Conservation (phyloP, 192 early-diverging fungal species). For the Chytriomyces confervae region DNA sequence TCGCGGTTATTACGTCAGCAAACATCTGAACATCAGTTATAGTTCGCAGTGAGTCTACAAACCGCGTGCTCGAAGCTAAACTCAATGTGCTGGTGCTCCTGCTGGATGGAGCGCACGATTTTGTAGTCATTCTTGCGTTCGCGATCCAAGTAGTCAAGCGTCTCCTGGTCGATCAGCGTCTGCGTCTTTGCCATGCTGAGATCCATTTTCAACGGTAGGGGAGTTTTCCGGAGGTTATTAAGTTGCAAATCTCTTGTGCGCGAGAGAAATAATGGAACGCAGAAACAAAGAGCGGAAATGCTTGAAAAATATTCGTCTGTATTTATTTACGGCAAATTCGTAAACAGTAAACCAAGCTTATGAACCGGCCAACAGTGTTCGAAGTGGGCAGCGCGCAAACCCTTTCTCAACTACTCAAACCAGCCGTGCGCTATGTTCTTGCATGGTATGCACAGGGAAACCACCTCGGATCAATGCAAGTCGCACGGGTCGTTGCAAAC, state of each 20-base stretch:
- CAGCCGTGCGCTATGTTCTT: constrained; percentile 82
- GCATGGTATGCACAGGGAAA: constrained; percentile 84
- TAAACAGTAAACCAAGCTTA: not conserved
- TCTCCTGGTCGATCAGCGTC: constrained; percentile 1
- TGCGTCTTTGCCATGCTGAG: not conserved
- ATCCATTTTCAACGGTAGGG: not conserved
- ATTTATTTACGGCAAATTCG: too few relatives aligned
- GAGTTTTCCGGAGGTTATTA: not conserved
- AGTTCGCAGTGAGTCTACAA: not conserved
- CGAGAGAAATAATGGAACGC: too few relatives aligned
- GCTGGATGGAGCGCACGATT: not conserved
- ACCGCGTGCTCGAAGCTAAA: not conserved
- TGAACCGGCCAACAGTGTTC: constrained; percentile 76
- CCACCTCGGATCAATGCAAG: constrained; percentile 70
- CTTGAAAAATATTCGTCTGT: too few relatives aligned
- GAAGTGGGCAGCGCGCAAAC: constrained; percentile 88
- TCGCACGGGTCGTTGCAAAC: constrained; percentile 30
- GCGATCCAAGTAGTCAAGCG: not conserved
- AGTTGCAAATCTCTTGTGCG: not conserved
- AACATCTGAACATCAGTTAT: too few relatives aligned
- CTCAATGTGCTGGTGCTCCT: not conserved
- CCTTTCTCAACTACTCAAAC: constrained; percentile 80
- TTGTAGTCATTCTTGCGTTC: not conserved
- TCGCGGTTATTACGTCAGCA: too few relatives aligned
- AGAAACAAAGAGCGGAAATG: too few relatives aligned